Evolutionary conservation across 495 filamentous ascomycete genomes (phyloP).

Genomic region (Elasticomyces elasticus): DNA sequence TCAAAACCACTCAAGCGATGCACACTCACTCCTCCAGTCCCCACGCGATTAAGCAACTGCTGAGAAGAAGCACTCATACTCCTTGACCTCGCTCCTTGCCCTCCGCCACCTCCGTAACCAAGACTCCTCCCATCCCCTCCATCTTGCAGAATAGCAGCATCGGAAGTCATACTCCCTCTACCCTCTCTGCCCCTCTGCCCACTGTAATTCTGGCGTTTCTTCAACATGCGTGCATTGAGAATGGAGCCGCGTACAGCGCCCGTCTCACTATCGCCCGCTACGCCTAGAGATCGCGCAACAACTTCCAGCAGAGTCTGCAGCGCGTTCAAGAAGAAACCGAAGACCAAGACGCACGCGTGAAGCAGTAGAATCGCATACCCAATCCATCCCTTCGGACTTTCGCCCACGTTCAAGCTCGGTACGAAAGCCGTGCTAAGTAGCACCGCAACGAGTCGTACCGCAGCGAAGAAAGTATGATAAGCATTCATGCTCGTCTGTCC

Average conservation of each 20-base stretch:
- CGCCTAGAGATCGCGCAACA: conserved; percentile 38
- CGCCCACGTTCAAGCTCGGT: conserved; percentile 64
- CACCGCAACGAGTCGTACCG: conserved; percentile 65
- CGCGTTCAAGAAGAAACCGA: conserved; percentile 89
- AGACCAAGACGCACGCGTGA: conserved; percentile 77
- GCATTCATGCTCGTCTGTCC: conserved; percentile 94
- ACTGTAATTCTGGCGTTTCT: conserved; percentile 10
- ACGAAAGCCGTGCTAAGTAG: conserved; percentile 82
- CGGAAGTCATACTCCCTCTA: conserved; percentile 71
- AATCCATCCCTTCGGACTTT: conserved; percentile 81
- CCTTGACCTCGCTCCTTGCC: conserved; percentile 51
- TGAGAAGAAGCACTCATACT: conserved; percentile 81
- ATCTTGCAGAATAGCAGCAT: conserved; percentile 64
- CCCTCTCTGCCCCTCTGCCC: conserved; percentile 43
- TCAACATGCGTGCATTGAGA: conserved; percentile 18
- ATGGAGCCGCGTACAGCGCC: conserved; percentile 19
- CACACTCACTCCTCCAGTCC: neutral
- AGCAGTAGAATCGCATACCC: conserved; percentile 84
- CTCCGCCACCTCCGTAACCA: conserved; percentile 47
- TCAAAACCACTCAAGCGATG: conserved; percentile 18
- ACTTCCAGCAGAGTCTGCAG: conserved; percentile 85
- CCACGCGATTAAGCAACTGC: conserved; percentile 43
- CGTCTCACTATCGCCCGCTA: conserved; percentile 17
- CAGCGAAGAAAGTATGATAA: conserved; percentile 77
- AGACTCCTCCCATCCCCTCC: conserved; percentile 53